Evolutionary conservation across 2,329 filamentous ascomycete species (phyloP).

Genomic region (Colletotrichum neosansevieriae): DNA sequence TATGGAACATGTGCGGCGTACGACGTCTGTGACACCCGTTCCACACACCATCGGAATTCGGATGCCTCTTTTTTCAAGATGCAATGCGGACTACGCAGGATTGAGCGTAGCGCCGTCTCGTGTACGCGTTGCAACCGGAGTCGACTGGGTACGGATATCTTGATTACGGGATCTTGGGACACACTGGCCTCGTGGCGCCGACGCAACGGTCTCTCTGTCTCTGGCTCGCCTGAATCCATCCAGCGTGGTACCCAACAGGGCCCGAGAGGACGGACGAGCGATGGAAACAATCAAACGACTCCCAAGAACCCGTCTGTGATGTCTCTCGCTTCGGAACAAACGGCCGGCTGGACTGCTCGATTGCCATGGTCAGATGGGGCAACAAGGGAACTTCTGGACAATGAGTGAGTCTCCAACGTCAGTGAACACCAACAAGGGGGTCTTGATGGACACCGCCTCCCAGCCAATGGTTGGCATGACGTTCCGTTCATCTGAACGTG

Average conservation of each 20-base stretch:
- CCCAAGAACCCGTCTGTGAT: not conserved
- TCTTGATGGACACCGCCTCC: not conserved
- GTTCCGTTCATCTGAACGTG: slow-evolving; percentile 21
- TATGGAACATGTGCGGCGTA: not conserved
- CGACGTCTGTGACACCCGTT: slow-evolving; percentile 27
- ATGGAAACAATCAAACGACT: slow-evolving; percentile 7
- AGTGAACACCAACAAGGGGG: slow-evolving; percentile 5
- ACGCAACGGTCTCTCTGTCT: slow-evolving; percentile 5
- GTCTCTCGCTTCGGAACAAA: slow-evolving; percentile 9
- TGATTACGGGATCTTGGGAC: slow-evolving; percentile 18
- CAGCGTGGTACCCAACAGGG: slow-evolving; percentile 12
- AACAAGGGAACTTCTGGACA: not conserved
- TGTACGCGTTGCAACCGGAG: slow-evolving; percentile 13
- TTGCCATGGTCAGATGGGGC: slow-evolving; percentile 9
- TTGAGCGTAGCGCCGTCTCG: slow-evolving; percentile 9
- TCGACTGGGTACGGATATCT: slow-evolving; percentile 18
- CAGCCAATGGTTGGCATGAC: slow-evolving; percentile 31
- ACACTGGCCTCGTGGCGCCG: slow-evolving; percentile 28
- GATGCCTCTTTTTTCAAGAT: slow-evolving; percentile 9
- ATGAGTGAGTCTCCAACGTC: slow-evolving; percentile 10
- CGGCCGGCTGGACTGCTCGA: slow-evolving; percentile 18
- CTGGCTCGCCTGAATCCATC: slow-evolving; percentile 2
- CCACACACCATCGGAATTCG: slow-evolving; percentile 28
- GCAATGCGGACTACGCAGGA: slow-evolving; percentile 6
- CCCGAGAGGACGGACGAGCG: slow-evolving; percentile 1